phyloP scores from a whole-genome alignment of 306 rosid genomes.

The Luffa acutangula region DNA sequence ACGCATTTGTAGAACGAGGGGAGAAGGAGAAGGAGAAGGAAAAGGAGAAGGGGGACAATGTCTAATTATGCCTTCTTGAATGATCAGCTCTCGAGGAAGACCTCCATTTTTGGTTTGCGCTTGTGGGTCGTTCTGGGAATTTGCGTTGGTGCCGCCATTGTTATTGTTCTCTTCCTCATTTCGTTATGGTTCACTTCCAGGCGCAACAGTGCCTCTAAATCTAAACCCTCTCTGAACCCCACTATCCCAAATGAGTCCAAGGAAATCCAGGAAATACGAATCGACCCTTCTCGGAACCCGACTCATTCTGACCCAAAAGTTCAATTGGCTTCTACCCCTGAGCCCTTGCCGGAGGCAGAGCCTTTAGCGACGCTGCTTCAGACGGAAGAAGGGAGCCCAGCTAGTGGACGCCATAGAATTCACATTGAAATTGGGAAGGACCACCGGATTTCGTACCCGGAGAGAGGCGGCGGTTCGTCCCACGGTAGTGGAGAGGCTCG shows the following conservation, averaged over 20 bases:
- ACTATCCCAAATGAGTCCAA: conserved; percentile 41
- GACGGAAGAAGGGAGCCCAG: conserved; percentile 32
- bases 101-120: conserved; percentile 44
- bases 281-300: conserved; percentile 26
- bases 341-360: conserved; percentile 31
- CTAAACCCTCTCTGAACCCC: conserved; percentile 22
- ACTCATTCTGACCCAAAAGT: conserved; percentile 24
- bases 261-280: conserved; percentile 51
- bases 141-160: conserved; percentile 55
- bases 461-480: conserved; percentile 32
- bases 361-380: conserved; percentile 18
- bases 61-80: conserved; percentile 36
- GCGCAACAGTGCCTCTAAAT: conserved; percentile 16
- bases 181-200: conserved; percentile 47
- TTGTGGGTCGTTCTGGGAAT: conserved; percentile 60
- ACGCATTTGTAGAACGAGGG: not conserved
- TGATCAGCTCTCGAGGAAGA: conserved; percentile 43
- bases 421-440: conserved; percentile 55
- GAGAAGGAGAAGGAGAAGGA: not conserved
- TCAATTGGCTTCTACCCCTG: conserved; percentile 14
- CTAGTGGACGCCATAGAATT: conserved; percentile 19
- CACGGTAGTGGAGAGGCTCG: conserved; percentile 41
- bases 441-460: conserved; percentile 52
- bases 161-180: conserved; percentile 42
- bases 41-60: conserved; percentile 16